Percentiles rank a stretch among this genome's conserved stretches.
Evolutionary conservation across 208 protist species (phyloP).

Genomic region (Tritrichomonas musculus): DNA sequence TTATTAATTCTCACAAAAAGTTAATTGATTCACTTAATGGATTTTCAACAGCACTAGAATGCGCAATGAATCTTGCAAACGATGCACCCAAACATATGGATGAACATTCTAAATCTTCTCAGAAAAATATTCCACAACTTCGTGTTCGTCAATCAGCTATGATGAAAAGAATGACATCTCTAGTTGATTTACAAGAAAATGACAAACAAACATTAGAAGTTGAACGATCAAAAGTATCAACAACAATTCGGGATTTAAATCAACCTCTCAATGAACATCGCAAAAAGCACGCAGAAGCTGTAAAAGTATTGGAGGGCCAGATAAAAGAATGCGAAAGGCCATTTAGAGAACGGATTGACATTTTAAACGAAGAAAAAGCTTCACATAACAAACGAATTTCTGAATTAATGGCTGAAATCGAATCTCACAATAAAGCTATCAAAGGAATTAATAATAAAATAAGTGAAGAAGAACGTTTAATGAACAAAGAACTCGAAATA

Average conservation of each 20-base stretch:
- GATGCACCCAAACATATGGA: neutral
- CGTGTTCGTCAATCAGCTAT: neutral
- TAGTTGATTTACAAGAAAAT: neutral
- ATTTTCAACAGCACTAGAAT: neutral
- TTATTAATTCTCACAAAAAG: no score
- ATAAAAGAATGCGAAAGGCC: neutral
- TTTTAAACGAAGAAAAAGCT: neutral
- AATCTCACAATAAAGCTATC: neutral
- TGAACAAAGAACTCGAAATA: neutral
- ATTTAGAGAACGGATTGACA: neutral
- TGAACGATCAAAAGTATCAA: neutral
- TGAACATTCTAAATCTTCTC: neutral
- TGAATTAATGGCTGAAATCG: neutral
- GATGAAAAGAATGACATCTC: neutral
- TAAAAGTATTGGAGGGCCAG: neutral
- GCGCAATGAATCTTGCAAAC: neutral
- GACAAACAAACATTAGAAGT: neutral
- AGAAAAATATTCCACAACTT: neutral
- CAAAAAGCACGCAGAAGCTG: neutral
- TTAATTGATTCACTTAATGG: neutral
- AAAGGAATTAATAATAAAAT: neutral
- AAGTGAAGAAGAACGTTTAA: neutral
- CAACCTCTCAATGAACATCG: neutral
- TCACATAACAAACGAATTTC: neutral
- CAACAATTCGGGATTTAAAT: neutral